Conservation (phyloP, 768 basidiomycete species). For the Crucibulum laeve region DNA sequence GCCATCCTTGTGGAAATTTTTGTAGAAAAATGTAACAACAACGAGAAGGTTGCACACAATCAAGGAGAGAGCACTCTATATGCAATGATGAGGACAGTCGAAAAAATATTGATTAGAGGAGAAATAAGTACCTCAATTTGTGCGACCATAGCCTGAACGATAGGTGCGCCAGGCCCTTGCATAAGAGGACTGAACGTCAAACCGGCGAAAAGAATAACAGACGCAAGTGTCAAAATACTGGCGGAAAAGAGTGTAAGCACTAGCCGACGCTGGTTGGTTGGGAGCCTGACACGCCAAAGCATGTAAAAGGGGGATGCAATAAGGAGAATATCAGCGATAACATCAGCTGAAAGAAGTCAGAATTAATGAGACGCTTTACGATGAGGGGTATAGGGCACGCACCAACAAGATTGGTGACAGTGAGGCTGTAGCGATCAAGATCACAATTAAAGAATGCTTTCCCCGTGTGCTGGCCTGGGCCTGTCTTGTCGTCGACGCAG, state of each 20-base stretch:
- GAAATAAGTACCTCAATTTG: background rate
- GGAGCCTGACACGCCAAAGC: background rate
- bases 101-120: no score
- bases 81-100: no score
- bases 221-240: background rate
- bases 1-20: no score
- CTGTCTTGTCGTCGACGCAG: background rate
- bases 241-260: slow-evolving; percentile 1
- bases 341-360: background rate
- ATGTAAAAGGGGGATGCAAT: background rate
- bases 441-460: background rate
- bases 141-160: background rate
- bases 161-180: background rate
- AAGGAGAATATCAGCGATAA: background rate
- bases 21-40: no score
- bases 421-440: background rate
- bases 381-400: background rate
- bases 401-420: background rate
- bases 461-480: no score
- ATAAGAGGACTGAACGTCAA: background rate
- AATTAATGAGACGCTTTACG: background rate
- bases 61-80: no score
- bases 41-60: no score
- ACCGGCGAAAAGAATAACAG: background rate
- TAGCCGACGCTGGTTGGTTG: background rate